A percentile compares a stretch with the other conserved stretches of the same genome.
These are phyloP conservation scores for Geosmithia morbida DNA, from an alignment of 2,329 filamentous ascomycete genomes.

Conservation along the genomic window DNA sequence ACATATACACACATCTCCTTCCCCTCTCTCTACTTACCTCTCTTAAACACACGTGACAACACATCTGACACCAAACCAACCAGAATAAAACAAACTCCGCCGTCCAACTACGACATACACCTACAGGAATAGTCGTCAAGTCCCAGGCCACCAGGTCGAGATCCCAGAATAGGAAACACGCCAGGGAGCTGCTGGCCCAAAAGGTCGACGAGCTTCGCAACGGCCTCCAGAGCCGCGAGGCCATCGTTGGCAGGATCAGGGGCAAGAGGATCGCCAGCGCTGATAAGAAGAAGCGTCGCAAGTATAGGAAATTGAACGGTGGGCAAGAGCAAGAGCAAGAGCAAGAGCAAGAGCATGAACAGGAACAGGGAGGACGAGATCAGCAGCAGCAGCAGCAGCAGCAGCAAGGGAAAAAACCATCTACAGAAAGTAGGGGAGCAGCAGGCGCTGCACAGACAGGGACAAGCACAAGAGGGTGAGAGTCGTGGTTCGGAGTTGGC, in stretches of 20 bases:
- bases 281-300: slow-evolving; percentile 69
- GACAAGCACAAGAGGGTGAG: no score
- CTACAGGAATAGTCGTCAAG: slow-evolving; percentile 87
- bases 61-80: slow-evolving; percentile 1
- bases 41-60: not conserved
- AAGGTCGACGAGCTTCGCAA: slow-evolving; percentile 58
- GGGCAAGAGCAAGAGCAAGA: slow-evolving; percentile 9
- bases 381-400: not conserved
- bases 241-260: slow-evolving; percentile 47
- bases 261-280: slow-evolving; percentile 60
- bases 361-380: not conserved
- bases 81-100: slow-evolving; percentile 94
- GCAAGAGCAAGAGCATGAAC: not conserved
- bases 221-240: slow-evolving; percentile 53
- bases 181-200: slow-evolving; percentile 62
- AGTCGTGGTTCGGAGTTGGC: no score
- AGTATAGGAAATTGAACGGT: slow-evolving; percentile 53
- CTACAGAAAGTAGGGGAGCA: no score
- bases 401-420: no score
- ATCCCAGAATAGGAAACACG: slow-evolving; percentile 75
- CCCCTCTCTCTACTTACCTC: no score
- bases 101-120: slow-evolving; percentile 80
- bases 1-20: not conserved
- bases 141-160: slow-evolving; percentile 82
- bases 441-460: no score